phyloP scores from a whole-genome alignment of 345 rosid genomes.

The Adansonia digitata region DNA sequence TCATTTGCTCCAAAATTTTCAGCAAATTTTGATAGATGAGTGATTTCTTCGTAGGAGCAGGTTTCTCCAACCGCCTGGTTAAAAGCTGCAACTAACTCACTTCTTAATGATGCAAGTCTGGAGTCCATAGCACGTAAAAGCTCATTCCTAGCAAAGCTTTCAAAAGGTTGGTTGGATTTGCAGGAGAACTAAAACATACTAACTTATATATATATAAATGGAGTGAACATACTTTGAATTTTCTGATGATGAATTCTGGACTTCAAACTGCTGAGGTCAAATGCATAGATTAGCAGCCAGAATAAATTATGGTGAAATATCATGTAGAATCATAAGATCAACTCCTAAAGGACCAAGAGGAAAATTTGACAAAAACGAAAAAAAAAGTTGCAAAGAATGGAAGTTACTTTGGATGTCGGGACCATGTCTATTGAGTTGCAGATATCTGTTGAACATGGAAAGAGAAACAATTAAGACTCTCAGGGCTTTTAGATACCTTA shows the following conservation, averaged over 20 bases:
- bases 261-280: slow-evolving; percentile 28
- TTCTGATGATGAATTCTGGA: slow-evolving; percentile 34
- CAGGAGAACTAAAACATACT: slow-evolving; percentile 12
- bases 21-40: not conserved
- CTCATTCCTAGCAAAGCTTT: slow-evolving; percentile 40
- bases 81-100: not conserved
- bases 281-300: slow-evolving; percentile 11
- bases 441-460: slow-evolving; percentile 21
- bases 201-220: not conserved
- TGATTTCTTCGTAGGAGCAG: slow-evolving; percentile 13
- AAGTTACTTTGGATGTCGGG: slow-evolving; percentile 22
- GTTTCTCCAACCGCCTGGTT: slow-evolving; percentile 24
- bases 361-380: not conserved
- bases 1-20: not conserved
- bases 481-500: not conserved
- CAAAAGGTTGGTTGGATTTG: not conserved
- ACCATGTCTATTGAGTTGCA: slow-evolving; percentile 14
- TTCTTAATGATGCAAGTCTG: not conserved
- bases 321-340: not conserved
- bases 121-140: slow-evolving; percentile 21
- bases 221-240: slow-evolving; percentile 41
- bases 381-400: slow-evolving; percentile 6
- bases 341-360: not conserved
- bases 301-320: not conserved
- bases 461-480: slow-evolving; percentile 9